These are phyloP conservation scores for Hypoxylon sp. DNA, from an alignment of 2,329 filamentous ascomycete genomes.

Conservation along the genomic window DNA sequence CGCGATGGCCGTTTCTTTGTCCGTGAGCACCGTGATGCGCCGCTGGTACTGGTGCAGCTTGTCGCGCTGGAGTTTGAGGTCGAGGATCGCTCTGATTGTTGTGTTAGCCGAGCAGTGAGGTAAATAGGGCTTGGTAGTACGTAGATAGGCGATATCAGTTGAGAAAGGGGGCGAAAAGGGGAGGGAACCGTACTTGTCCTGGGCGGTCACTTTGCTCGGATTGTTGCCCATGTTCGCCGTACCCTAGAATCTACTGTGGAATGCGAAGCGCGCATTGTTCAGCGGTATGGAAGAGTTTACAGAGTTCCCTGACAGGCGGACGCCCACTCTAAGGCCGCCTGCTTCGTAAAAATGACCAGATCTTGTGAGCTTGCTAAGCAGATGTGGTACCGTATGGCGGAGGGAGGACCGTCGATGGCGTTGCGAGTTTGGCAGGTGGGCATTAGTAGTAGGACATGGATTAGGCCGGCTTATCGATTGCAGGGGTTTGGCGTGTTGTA, in stretches of 20 bases:
- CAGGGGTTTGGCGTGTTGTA: constrained; percentile 12
- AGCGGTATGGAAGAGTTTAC: constrained; percentile 13
- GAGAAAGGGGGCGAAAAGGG: constrained; percentile 10
- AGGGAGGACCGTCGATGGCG: constrained; percentile 9
- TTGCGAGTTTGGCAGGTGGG: constrained; percentile 34
- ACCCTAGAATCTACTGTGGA: constrained; percentile 48
- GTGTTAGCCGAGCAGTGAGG: constrained; percentile 17
- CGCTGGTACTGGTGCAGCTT: constrained; percentile 97
- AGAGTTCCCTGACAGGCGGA: constrained; percentile 3
- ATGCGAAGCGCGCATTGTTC: constrained; percentile 51
- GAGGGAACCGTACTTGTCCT: constrained; percentile 76
- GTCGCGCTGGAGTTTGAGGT: constrained; percentile 98
- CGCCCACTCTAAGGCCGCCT: constrained; percentile 31
- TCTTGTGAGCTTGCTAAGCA: constrained; percentile 24
- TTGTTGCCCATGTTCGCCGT: constrained; percentile 67
- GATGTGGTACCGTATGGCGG: constrained; percentile 12
- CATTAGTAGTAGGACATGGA: constrained; percentile 22
- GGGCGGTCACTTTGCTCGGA: constrained; percentile 73
- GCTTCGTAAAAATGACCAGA: constrained; percentile 13
- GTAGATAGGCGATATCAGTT: constrained; percentile 30
- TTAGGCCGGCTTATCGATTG: constrained; percentile 35
- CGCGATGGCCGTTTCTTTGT: constrained; percentile 89
- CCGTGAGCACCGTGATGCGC: constrained; percentile 87
- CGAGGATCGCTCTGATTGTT: constrained; percentile 85
- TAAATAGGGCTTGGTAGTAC: constrained; percentile 12